Percentiles rank a stretch among this genome's conserved stretches.
phyloP scores from a whole-genome alignment of 106 monocot species.

The Acanthochlamys bracteata region DNA sequence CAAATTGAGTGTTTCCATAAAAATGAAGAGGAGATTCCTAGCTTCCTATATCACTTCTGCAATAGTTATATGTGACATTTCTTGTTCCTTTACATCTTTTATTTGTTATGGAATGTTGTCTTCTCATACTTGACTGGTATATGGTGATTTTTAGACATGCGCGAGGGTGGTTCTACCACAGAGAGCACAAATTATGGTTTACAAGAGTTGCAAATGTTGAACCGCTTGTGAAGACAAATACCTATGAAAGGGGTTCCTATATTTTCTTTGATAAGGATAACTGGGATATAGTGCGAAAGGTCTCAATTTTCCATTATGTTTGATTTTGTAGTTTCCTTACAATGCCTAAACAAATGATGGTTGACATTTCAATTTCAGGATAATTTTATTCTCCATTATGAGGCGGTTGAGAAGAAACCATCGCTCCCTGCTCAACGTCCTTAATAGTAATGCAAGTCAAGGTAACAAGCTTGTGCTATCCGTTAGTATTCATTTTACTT shows the following conservation, averaged over 20 bases:
- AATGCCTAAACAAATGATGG: neutral
- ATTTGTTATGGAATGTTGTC: too few relatives aligned
- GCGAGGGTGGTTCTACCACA: slow-evolving; percentile 86
- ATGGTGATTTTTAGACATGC: slow-evolving; percentile 22
- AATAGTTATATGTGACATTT: too few relatives aligned
- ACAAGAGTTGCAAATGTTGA: slow-evolving; percentile 58
- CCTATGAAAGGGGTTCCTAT: slow-evolving; percentile 75
- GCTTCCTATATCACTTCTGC: too few relatives aligned
- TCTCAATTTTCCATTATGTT: slow-evolving; percentile 14
- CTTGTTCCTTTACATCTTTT: too few relatives aligned
- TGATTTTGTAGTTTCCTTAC: neutral
- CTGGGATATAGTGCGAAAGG: slow-evolving; percentile 77
- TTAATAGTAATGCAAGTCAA: slow-evolving; percentile 16
- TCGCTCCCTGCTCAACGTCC: slow-evolving; percentile 26
- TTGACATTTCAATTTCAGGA: slow-evolving; percentile 42
- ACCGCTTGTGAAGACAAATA: slow-evolving; percentile 60
- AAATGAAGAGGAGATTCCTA: too few relatives aligned
- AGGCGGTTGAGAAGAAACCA: slow-evolving; percentile 76
- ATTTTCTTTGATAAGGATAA: slow-evolving; percentile 64
- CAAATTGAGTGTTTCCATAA: too few relatives aligned
- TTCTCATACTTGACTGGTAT: too few relatives aligned
- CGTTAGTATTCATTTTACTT: too few relatives aligned
- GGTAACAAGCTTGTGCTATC: neutral
- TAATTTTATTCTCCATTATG: slow-evolving; percentile 65
- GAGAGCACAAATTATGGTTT: slow-evolving; percentile 65